A percentile compares a stretch with the other conserved stretches of the same genome.
These are phyloP conservation scores for Plenodomus lindquistii DNA, from an alignment of 2,329 filamentous ascomycete genomes.

Conservation along the genomic window DNA sequence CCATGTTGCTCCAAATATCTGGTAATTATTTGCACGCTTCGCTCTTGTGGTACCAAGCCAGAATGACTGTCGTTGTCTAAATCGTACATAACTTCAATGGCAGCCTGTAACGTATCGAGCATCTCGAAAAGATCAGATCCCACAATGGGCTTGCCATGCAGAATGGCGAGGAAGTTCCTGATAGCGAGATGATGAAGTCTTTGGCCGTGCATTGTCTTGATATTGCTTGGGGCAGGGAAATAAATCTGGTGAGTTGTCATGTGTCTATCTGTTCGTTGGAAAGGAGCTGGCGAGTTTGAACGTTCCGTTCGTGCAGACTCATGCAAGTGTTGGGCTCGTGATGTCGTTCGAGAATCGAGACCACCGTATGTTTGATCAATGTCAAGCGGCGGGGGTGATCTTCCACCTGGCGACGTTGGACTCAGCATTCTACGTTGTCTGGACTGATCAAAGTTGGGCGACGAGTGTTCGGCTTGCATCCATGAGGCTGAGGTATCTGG, in stretches of 20 bases:
- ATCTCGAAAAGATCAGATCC: conserved; percentile 67
- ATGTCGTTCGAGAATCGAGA: conserved; percentile 15
- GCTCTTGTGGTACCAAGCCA: conserved; percentile 33
- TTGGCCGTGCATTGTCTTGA: conserved; percentile 53
- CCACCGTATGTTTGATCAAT: conserved; percentile 30
- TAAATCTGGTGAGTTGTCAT: conserved; percentile 57
- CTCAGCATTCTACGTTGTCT: conserved; percentile 29
- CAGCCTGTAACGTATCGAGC: conserved; percentile 63
- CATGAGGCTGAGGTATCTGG: conserved; percentile 28
- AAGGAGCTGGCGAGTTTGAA: conserved; percentile 18
- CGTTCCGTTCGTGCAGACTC: conserved; percentile 9
- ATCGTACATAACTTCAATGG: conserved; percentile 61
- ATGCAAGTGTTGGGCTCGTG: conserved; percentile 19
- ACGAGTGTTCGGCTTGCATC: conserved; percentile 12
- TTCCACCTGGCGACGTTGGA: conserved; percentile 29
- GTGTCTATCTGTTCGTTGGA: conserved; percentile 8
- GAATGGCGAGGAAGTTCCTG: conserved; percentile 69
- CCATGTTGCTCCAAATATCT: conserved; percentile 63
- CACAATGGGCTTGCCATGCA: conserved; percentile 67
- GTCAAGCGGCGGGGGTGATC: conserved; percentile 34
- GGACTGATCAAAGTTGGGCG: conserved; percentile 18
- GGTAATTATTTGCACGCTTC: conserved; percentile 63
- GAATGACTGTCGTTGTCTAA: conserved; percentile 42
- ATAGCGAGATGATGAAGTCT: conserved; percentile 67
- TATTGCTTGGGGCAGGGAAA: conserved; percentile 61